Evolutionary conservation across 2,329 filamentous ascomycete species (phyloP).

Genomic region (Hortaea sp.): DNA sequence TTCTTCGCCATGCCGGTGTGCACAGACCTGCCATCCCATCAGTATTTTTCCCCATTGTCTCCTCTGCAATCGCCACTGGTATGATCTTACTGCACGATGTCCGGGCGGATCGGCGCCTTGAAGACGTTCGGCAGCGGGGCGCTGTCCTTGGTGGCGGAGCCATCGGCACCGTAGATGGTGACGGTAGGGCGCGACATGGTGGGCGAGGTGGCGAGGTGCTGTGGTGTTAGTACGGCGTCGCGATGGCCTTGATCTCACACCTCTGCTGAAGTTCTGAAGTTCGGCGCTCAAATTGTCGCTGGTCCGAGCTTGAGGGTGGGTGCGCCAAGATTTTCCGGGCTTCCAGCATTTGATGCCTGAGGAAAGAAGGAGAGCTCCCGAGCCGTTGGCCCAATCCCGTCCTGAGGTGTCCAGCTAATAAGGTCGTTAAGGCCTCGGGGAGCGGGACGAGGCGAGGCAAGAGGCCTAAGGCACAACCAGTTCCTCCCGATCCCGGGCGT

Average conservation of each 20-base stretch:
- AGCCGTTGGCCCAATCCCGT: too few relatives aligned
- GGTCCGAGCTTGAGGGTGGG: background rate
- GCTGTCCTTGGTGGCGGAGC: slow-evolving; percentile 79
- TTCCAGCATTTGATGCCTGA: background rate
- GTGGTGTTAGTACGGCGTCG: background rate
- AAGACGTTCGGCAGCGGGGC: slow-evolving; percentile 95
- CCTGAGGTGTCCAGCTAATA: too few relatives aligned
- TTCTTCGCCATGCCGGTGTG: slow-evolving; percentile 99
- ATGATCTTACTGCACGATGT: slow-evolving; percentile 83
- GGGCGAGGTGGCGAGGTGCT: background rate
- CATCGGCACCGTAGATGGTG: slow-evolving; percentile 93
- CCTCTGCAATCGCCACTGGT: background rate
- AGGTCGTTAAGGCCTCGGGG: too few relatives aligned
- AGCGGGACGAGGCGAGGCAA: too few relatives aligned
- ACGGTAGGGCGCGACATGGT: slow-evolving; percentile 66
- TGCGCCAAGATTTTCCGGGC: background rate
- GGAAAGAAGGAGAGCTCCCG: background rate
- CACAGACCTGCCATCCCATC: slow-evolving; percentile 46
- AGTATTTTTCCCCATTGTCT: slow-evolving; percentile 10
- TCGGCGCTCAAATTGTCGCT: background rate
- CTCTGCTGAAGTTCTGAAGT: too few relatives aligned
- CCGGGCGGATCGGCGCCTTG: slow-evolving; percentile 90
- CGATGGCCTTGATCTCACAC: background rate
- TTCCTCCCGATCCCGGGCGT: too few relatives aligned
- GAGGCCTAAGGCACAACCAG: too few relatives aligned